Percentiles rank a stretch among this genome's conserved stretches.
phyloP scores from a whole-genome alignment of 768 basidiomycete species.

The Kondoa malvinella region DNA sequence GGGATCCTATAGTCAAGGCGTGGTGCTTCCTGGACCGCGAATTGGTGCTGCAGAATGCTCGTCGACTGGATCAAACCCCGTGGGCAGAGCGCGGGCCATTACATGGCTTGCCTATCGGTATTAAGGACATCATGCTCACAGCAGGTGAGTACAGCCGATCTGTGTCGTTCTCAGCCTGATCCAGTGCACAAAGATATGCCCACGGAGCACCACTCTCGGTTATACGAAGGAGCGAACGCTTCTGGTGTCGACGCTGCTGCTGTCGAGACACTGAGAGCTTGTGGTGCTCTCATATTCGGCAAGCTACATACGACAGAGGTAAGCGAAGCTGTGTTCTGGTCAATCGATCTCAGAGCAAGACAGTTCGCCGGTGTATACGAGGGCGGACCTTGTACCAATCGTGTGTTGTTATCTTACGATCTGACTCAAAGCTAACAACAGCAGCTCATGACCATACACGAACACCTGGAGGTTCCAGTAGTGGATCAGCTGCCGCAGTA shows the following conservation, averaged over 20 bases:
- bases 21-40: conserved; percentile 27
- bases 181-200: conserved; percentile 28
- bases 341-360: conserved; percentile 26
- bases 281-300: conserved; percentile 29
- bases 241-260: conserved; percentile 25
- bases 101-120: conserved; percentile 26
- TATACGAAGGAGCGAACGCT: conserved; percentile 24
- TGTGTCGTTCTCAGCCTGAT: background rate
- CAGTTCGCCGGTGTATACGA: conserved; percentile 27
- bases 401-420: background rate
- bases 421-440: background rate
- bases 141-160: conserved; percentile 10
- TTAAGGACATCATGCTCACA: conserved; percentile 28
- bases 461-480: conserved; percentile 30
- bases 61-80: conserved; percentile 22
- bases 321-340: background rate
- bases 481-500: conserved; percentile 30
- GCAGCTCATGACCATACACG: conserved; percentile 25
- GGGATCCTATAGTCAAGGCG: conserved; percentile 23
- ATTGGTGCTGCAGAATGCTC: conserved; percentile 19
- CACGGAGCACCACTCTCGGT: conserved; percentile 27
- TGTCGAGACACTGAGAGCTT: conserved; percentile 24
- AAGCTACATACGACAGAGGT: conserved; percentile 9
- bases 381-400: conserved; percentile 19
- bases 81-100: conserved; percentile 22